These are phyloP conservation scores for Geoglossum cookeanum DNA, from an alignment of 2,329 filamentous ascomycete species.

Conservation along the genomic window DNA sequence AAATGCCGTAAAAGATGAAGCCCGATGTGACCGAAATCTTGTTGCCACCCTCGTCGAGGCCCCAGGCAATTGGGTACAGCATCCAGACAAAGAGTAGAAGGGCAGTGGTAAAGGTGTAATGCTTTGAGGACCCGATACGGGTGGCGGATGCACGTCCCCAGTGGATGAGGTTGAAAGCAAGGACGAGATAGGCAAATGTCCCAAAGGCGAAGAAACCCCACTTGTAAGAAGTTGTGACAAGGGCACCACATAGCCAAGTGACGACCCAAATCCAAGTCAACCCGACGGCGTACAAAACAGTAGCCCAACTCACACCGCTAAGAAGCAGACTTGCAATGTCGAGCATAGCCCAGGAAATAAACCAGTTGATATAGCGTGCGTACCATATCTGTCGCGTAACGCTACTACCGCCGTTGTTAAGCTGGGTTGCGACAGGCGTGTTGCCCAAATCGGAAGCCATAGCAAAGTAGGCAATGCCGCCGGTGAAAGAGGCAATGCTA, in stretches of 20 bases:
- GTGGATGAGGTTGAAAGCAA: conserved; percentile 27
- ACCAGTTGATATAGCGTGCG: conserved; percentile 36
- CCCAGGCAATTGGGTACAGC: conserved; percentile 35
- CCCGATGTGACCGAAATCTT: conserved; percentile 26
- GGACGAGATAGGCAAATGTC: conserved; percentile 26
- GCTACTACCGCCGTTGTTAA: conserved; percentile 11
- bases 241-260: conserved; percentile 30
- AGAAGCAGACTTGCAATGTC: conserved; percentile 24
- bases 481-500: conserved; percentile 29
- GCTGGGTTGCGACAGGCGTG: conserved; percentile 19
- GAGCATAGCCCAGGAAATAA: conserved; percentile 17
- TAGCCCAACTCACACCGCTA: conserved; percentile 36
- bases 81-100: conserved; percentile 32
- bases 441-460: conserved; percentile 33
- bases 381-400: conserved; percentile 33
- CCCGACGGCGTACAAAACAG: conserved; percentile 31
- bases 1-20: conserved; percentile 34
- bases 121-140: conserved; percentile 24
- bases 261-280: conserved; percentile 33
- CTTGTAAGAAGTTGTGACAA: conserved; percentile 31
- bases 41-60: conserved; percentile 33
- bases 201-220: conserved; percentile 39
- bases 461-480: conserved; percentile 32
- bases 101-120: conserved; percentile 28
- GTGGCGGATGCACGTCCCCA: conserved; percentile 21